phyloP scores from a whole-genome alignment of 2,329 filamentous ascomycete genomes.

The Neonectria faginata region DNA sequence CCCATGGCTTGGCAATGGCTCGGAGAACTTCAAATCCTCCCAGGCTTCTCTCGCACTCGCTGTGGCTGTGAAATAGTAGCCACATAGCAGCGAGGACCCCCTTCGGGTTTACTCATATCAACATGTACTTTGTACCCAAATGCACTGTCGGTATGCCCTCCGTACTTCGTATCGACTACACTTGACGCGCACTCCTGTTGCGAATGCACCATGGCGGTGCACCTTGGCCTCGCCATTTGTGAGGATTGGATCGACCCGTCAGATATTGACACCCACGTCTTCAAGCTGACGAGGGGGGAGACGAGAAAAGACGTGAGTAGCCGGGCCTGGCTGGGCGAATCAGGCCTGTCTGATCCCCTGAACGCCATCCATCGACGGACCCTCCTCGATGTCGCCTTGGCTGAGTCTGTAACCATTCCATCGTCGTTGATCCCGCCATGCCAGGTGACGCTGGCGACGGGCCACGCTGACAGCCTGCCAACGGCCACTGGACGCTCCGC shows the following conservation, averaged over 20 bases:
- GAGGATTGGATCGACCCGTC: conserved; percentile 4
- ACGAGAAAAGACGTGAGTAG: conserved; percentile 29
- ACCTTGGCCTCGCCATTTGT: conserved; percentile 23
- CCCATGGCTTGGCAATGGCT: conserved; percentile 40
- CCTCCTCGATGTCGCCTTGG: conserved; percentile 12
- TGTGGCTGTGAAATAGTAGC: conserved; percentile 39
- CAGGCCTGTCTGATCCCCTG: conserved; percentile 14
- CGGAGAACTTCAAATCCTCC: conserved; percentile 30
- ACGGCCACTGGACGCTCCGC: conserved; percentile 5
- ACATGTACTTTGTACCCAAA: too few species aligned
- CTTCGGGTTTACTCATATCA: conserved; percentile 7
- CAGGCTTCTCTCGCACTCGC: conserved; percentile 13
- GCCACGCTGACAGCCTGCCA: conserved; percentile 24
- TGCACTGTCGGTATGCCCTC: conserved; percentile 2
- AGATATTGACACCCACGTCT: conserved; percentile 17
- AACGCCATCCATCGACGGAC: conserved; percentile 16
- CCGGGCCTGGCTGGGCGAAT: conserved; percentile 31
- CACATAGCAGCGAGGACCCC: conserved; percentile 1
- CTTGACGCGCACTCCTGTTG: conserved; percentile 30
- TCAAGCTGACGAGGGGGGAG: neutral
- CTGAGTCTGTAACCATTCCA: neutral
- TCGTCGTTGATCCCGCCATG: conserved; percentile 12
- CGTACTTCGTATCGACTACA: neutral
- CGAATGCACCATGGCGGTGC: conserved; percentile 38
- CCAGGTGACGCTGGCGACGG: conserved; percentile 13